Conservation (phyloP, 768 basidiomycete genomes). For the Hydnum rufescens region DNA sequence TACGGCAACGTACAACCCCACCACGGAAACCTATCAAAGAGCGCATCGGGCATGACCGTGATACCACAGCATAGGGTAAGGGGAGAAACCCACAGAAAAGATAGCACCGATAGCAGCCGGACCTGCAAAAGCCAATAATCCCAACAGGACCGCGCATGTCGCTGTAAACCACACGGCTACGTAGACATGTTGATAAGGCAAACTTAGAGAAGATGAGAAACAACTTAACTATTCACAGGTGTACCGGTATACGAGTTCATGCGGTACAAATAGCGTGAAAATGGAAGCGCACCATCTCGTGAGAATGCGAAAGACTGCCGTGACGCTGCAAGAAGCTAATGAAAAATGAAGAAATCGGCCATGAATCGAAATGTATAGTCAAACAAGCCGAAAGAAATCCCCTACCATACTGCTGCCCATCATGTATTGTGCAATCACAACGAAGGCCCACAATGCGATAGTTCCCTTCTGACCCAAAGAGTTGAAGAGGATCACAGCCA, state of each 20-base stretch:
- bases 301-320: constrained; percentile 56
- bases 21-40: too few species aligned
- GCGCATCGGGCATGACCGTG: too few species aligned
- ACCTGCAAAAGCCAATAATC: constrained; percentile 36
- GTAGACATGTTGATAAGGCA: not conserved
- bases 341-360: not conserved
- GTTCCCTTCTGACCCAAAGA: constrained; percentile 29
- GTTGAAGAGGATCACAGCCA: constrained; percentile 34
- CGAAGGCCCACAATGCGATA: constrained; percentile 34
- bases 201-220: not conserved
- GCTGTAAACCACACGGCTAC: constrained; percentile 32
- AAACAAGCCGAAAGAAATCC: too few species aligned
- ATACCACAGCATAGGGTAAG: too few species aligned
- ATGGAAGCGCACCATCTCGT: constrained; percentile 45
- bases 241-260: constrained; percentile 34
- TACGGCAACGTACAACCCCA: constrained; percentile 26
- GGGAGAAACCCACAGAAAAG: constrained; percentile 25
- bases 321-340: constrained; percentile 23
- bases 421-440: constrained; percentile 34
- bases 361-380: not conserved
- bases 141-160: constrained; percentile 24
- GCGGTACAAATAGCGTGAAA: constrained; percentile 38
- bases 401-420: constrained; percentile 38
- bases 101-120: constrained; percentile 35
- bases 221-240: constrained; percentile 27